These are phyloP conservation scores for Microbotryomycetes sp. DNA, from an alignment of 1,284 basidiomycete species.

Conservation along the genomic window DNA sequence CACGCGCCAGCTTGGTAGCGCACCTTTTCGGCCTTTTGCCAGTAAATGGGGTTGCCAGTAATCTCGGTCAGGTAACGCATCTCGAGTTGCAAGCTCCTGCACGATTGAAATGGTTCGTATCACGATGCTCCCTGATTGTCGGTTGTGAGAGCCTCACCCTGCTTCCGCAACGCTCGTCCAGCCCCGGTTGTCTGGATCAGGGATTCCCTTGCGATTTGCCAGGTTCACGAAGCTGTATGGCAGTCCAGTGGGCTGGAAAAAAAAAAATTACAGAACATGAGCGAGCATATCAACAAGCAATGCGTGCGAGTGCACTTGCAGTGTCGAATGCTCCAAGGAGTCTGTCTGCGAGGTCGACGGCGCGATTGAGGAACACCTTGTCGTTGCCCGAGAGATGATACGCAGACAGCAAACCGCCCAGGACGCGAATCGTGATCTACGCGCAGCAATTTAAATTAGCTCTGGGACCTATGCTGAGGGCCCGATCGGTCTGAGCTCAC, in stretches of 20 bases:
- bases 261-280: background rate
- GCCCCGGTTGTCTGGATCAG: constrained; percentile 59
- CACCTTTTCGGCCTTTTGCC: constrained; percentile 69
- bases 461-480: background rate
- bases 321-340: constrained; percentile 80
- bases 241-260: constrained; percentile 57
- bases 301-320: constrained; percentile 10
- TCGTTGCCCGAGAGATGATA: constrained; percentile 59
- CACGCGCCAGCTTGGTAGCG: background rate
- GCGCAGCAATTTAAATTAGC: background rate
- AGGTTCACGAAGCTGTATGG: constrained; percentile 77
- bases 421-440: constrained; percentile 59
- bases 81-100: constrained; percentile 69
- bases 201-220: constrained; percentile 56
- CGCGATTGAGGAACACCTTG: constrained; percentile 62
- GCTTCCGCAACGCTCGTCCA: constrained; percentile 77
- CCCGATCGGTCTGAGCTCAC: constrained; percentile 46
- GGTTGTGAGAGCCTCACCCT: constrained; percentile 42
- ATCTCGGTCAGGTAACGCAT: constrained; percentile 80
- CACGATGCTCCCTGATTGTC: background rate
- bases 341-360: constrained; percentile 73
- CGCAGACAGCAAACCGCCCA: constrained; percentile 77
- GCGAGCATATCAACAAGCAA: background rate
- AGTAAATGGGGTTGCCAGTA: constrained; percentile 69
- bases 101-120: background rate